Evolutionary conservation across 331 rosid genomes (phyloP).

Genomic region (Acacia pycnantha): DNA sequence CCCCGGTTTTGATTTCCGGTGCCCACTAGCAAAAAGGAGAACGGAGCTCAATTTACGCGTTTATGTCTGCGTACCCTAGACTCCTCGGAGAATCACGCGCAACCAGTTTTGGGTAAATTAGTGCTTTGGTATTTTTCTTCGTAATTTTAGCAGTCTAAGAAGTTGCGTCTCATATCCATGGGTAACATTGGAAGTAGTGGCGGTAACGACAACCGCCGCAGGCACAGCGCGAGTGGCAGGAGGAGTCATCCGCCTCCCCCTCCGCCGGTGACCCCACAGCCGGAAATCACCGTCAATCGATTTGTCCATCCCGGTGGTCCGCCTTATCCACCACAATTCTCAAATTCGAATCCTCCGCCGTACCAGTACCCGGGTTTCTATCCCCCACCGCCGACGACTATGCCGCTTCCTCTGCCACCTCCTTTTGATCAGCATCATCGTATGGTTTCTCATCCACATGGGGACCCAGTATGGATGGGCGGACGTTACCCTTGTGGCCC

Average conservation of each 20-base stretch:
- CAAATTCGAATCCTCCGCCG: constrained; percentile 36
- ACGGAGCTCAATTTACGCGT: background rate
- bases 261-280: constrained; percentile 54
- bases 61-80: background rate
- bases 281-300: constrained; percentile 61
- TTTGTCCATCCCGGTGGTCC: constrained; percentile 65
- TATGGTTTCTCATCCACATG: constrained; percentile 22
- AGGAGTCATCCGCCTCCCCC: constrained; percentile 68
- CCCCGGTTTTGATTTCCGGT: background rate
- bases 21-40: background rate
- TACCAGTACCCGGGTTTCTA: constrained; percentile 67
- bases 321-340: constrained; percentile 57
- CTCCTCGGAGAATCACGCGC: background rate
- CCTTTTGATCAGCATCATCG: constrained; percentile 83
- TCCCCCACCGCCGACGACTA: constrained; percentile 51
- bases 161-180: constrained; percentile 40
- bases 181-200: constrained; percentile 74
- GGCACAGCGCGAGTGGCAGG: constrained; percentile 44
- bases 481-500: constrained; percentile 62
- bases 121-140: constrained; percentile 18
- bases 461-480: constrained; percentile 64
- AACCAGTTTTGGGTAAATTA: background rate
- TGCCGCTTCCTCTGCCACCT: constrained; percentile 64
- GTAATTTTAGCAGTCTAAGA: background rate
- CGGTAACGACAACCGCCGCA: constrained; percentile 44